Base-by-base conservation (phyloP, 495 filamentous ascomycete genomes). In the Platismatia glauca region DNA sequence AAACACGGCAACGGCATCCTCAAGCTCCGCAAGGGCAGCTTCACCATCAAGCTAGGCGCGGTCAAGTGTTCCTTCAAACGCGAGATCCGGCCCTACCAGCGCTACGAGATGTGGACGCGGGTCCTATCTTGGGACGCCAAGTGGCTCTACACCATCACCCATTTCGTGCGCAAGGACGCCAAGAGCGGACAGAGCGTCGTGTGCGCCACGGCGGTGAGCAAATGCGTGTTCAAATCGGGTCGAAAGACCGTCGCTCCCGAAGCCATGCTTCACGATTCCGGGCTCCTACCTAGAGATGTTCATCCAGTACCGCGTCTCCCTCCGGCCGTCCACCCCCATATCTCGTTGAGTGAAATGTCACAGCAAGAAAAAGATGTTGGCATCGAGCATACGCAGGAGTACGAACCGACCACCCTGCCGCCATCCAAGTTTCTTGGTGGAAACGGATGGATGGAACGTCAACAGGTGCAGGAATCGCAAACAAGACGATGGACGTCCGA, bases 71-170 rank as follows among this genome's bases (percentile, higher is more conserved):
- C 77, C 34, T 94, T 92, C 73, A 79, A 82, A 61, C 69, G 77
- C 20, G 89, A 93, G 74, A 86, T 92, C 60, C 79, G 80, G 63
- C 85, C 86, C 15, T 84, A 86, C 55, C 74, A 86, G 72, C 71
- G 73, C 1, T 92, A 85, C 72, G 89, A 92, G 76, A 84, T 92
- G 69, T 87, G 84, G 81, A 83, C 79, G 24, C 77, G 88, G 20
- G 66, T 94, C 27, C 72, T 91, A 38, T 73, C 72, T 55, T 94
- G 89, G 89, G 88, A 91, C 70, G 75, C 81, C 52, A 86, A 87
- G 69, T 89, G 86, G 86, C 67, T 89, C 20, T 88, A 84, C 69
- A 65, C 85, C 12, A 77, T 88, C 11, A 78, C 76, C 16, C 82
- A 88, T 70, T 81, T 89, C 62, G 85, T 90, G 16, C 76, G 80